Conservation (phyloP, 805 yeast species). For the Metschnikowia rubicola region DNA sequence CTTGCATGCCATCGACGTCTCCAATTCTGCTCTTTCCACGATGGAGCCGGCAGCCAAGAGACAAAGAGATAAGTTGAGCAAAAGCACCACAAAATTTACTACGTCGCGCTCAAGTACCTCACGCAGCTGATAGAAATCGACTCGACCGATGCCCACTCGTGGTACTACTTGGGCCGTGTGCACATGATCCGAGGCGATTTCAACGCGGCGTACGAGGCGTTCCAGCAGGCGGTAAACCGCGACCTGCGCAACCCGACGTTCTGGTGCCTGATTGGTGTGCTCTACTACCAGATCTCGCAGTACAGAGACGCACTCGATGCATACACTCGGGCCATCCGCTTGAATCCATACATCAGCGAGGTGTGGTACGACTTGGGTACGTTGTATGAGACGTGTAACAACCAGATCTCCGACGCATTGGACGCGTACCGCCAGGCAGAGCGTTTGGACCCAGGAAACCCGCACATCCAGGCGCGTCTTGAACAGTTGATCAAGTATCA, state of each 20-base stretch:
- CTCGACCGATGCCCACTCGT: constrained; percentile 87
- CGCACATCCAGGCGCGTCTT: constrained; percentile 89
- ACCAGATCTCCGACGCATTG: constrained; percentile 89
- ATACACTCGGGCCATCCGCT: constrained; percentile 90
- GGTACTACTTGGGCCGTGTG: constrained; percentile 96
- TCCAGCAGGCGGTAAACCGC: constrained; percentile 97
- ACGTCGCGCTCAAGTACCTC: constrained; percentile 73
- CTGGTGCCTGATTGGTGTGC: constrained; percentile 95
- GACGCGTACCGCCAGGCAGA: constrained; percentile 98
- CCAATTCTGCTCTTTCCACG: constrained; percentile 1
- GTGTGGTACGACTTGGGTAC: constrained; percentile 99
- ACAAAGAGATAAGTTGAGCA: constrained; percentile 9
- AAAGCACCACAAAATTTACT: constrained; percentile 47
- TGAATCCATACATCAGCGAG: constrained; percentile 93
- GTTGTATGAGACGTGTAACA: constrained; percentile 93
- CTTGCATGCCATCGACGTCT: constrained; percentile 8
- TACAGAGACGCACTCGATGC: constrained; percentile 97
- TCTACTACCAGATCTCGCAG: constrained; percentile 93
- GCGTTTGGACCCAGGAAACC: constrained; percentile 88
- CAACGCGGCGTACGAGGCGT: constrained; percentile 95
- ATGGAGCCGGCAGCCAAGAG: constrained; percentile 7
- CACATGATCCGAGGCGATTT: constrained; percentile 96
- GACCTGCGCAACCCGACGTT: constrained; percentile 97
- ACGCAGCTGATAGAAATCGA: constrained; percentile 88
- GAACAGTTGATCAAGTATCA: constrained; percentile 77